Evolutionary conservation across 2,329 filamentous ascomycete genomes (phyloP), one percentile per base, ranked within the genome.

Genomic region (Shiraia sp.): DNA sequence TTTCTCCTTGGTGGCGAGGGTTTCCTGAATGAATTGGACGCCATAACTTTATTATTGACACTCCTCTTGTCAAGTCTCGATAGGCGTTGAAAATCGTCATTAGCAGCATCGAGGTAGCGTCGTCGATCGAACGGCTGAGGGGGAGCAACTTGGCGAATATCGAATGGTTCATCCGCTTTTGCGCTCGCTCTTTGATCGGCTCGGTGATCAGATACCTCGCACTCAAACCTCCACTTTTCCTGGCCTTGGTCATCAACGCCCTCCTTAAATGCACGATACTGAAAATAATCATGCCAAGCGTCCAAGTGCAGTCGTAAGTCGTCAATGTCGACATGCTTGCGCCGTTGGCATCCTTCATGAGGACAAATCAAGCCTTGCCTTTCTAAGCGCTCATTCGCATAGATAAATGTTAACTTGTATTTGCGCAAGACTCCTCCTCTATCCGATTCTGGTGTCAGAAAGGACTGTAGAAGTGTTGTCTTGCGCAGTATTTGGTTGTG

Each of bases 291-390:
- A 38, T 74, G 72, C 42, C 54, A 56, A 12, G 50, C 40, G 5
- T 61, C 41, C 5, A 69, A 44, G 38, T 75, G 72, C 36, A 68
- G 54, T 10, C 62, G 55, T 3, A 75, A 53, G 15, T 53, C 51
- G n/a, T 55, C 42, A 2, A 60, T 43, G 5, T 50, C 38, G 4
- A 12, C 24, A 8, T 35, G 43, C 23, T 39, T 40, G 15, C 42
- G 40, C 15, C 17, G 32, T 7, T 27, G 25, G 26, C 61, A 63
- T 12, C 14, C 5, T 28, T 39, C 33, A 17, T 60, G 48, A 17
- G 52, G 42, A 32, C 63, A 66, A 7, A 40, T 9, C 3, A 53
- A 36, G 2, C 44, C 44, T 3, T 49, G 25, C 2, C 41, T 19
- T 4, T 23, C 36, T 2, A 58, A 24, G 4, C 26, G 47, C 24